Evolutionary conservation across 495 filamentous ascomycete genomes (phyloP).

Genomic region (Aspergillus panamensis): DNA sequence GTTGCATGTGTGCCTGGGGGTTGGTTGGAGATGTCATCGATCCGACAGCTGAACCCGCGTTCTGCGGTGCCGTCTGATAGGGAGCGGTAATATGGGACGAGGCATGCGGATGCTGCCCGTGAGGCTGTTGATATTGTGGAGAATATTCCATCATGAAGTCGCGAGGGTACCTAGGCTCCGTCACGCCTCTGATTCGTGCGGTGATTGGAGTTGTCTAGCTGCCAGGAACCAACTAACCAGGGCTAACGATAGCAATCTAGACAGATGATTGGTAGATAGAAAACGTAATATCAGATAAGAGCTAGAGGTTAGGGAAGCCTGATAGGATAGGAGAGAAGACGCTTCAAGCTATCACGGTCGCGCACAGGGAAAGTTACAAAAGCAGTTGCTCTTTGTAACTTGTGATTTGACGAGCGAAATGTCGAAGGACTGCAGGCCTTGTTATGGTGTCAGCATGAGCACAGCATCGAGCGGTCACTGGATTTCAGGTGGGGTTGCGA

Average conservation of each 20-base stretch:
- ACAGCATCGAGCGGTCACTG: conserved; percentile 47
- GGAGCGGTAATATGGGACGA: conserved; percentile 47
- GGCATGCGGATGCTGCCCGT: conserved; percentile 53
- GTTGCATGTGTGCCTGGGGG: conserved; percentile 51
- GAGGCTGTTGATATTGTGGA: conserved; percentile 53
- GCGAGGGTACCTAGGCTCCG: conserved; percentile 26
- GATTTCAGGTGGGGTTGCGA: conserved; percentile 32
- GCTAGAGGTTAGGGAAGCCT: conserved; percentile 11
- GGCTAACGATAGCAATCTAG: conserved; percentile 16
- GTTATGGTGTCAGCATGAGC: conserved; percentile 43
- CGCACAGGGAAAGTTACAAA: conserved; percentile 31
- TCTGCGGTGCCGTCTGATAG: conserved; percentile 47
- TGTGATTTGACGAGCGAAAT: conserved; percentile 44
- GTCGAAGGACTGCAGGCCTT: conserved; percentile 38
- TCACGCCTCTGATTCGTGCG: conserved; percentile 29
- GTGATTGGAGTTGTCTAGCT: conserved; percentile 25
- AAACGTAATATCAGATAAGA: conserved; percentile 11
- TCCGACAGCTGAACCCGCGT: conserved; percentile 43
- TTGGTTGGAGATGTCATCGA: conserved; percentile 52
- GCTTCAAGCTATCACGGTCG: conserved; percentile 27
- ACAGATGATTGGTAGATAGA: conserved; percentile 19
- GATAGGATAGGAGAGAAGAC: conserved; percentile 27
- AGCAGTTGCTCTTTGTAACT: conserved; percentile 23
- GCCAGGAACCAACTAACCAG: conserved; percentile 24
- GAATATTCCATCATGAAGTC: conserved; percentile 52